These are phyloP conservation scores for Aspergillus ochraceus DNA, from an alignment of 2,329 filamentous ascomycete species.

Conservation along the genomic window DNA sequence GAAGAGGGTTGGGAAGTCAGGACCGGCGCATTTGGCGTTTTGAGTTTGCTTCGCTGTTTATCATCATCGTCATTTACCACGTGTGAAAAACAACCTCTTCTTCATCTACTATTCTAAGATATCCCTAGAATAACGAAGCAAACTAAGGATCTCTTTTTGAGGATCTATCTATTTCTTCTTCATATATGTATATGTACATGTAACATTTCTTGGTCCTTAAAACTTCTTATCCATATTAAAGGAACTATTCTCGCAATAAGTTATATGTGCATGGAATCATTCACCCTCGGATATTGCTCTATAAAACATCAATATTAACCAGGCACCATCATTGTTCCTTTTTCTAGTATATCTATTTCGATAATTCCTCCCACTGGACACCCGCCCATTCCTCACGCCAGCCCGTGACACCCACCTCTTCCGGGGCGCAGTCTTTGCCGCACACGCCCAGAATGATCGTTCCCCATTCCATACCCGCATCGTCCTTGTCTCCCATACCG, in stretches of 20 bases:
- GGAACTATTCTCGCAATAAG: background rate
- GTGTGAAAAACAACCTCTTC: conserved; percentile 4
- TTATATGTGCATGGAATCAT: background rate
- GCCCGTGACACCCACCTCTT: conserved; percentile 63
- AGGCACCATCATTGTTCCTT: conserved; percentile 7
- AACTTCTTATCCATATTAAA: background rate
- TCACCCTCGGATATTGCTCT: background rate
- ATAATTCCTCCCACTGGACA: conserved; percentile 89
- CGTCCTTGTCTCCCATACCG: conserved; percentile 59
- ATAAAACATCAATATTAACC: conserved; percentile 20
- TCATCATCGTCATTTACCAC: conserved; percentile 15
- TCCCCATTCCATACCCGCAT: conserved; percentile 95
- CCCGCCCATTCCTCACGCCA: conserved; percentile 97
- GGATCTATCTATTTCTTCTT: background rate
- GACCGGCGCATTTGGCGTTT: conserved; percentile 30
- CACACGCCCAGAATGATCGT: conserved; percentile 88
- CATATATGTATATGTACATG: background rate
- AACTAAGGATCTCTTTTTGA: background rate
- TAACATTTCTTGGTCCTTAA: background rate
- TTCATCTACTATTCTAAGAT: conserved; percentile 6
- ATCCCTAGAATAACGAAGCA: conserved; percentile 9
- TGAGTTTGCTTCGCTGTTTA: conserved; percentile 24
- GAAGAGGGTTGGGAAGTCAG: conserved; percentile 23
- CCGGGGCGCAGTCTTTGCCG: conserved; percentile 71
- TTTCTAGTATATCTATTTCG: conserved; percentile 15